These are phyloP conservation scores for Colletotrichum sp. DNA, from an alignment of 2,329 filamentous ascomycete species.

Conservation along the genomic window DNA sequence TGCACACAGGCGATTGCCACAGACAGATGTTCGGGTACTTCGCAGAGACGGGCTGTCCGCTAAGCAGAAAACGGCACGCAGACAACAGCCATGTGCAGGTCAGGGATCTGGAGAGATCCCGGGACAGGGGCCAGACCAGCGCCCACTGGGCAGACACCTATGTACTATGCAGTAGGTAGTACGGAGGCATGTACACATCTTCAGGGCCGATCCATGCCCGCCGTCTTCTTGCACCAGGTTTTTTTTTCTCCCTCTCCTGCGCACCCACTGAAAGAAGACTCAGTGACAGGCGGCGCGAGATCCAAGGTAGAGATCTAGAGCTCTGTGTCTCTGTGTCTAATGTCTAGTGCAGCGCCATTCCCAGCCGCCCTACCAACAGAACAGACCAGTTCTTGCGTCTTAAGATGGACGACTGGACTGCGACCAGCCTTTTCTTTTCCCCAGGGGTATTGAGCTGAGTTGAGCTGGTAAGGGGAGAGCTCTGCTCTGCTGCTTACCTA, in stretches of 20 bases:
- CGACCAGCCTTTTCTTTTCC: neutral
- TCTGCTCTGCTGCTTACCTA: neutral
- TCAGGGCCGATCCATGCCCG: neutral
- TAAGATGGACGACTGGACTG: neutral
- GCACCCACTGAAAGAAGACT: neutral
- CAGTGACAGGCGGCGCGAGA: neutral
- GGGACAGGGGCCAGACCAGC: neutral
- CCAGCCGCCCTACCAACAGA: neutral
- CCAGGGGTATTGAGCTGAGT: neutral
- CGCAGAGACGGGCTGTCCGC: neutral
- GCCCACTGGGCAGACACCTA: neutral
- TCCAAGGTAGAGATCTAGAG: neutral
- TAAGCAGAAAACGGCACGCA: neutral
- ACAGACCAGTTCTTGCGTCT: neutral
- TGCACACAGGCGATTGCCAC: neutral
- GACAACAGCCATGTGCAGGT: conserved; percentile 6
- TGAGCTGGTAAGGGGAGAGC: neutral
- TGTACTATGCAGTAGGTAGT: neutral
- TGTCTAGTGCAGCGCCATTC: neutral
- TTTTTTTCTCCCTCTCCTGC: no score
- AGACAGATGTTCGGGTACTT: neutral
- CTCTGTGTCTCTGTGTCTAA: neutral
- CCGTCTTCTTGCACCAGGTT: neutral
- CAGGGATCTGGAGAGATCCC: neutral
- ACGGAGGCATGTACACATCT: neutral